Conservation (phyloP, 2,329 filamentous ascomycete genomes). For the Graphilbum ipis-grandicollis region DNA sequence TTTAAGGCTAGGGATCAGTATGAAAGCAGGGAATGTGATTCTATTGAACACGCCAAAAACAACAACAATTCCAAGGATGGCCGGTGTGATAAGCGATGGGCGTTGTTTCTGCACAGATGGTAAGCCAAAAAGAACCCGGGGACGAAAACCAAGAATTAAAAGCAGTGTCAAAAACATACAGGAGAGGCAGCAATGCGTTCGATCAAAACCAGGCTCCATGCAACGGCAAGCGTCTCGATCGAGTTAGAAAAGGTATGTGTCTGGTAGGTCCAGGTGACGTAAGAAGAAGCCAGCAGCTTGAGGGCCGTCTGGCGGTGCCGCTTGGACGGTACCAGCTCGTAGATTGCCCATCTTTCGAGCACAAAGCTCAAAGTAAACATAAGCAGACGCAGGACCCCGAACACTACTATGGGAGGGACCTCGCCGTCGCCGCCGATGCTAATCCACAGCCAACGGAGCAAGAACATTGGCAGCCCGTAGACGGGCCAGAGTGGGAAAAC, state of each 20-base stretch:
- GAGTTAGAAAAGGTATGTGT: conserved; percentile 98
- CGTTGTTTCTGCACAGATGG: conserved; percentile 34
- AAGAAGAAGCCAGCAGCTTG: conserved; percentile 80
- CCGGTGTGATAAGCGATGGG: conserved; percentile 58
- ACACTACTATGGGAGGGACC: conserved; percentile 70
- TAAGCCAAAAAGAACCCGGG: neutral
- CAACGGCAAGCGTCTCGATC: conserved; percentile 79
- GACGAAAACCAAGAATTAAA: conserved; percentile 10
- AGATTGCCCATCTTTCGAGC: conserved; percentile 90
- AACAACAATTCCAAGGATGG: conserved; percentile 61
- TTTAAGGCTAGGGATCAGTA: conserved; percentile 67
- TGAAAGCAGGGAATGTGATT: conserved; percentile 90
- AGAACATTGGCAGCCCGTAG: conserved; percentile 84
- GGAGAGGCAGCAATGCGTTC: conserved; percentile 66
- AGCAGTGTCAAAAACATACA: conserved; percentile 34
- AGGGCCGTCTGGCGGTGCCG: conserved; percentile 57
- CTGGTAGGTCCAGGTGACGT: conserved; percentile 98
- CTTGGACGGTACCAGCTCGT: conserved; percentile 70
- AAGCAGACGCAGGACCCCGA: conserved; percentile 71
- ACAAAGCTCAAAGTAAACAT: conserved; percentile 97
- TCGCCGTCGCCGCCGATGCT: conserved; percentile 62
- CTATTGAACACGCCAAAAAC: conserved; percentile 89
- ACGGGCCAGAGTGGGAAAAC: conserved; percentile 92
- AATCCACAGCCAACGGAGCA: conserved; percentile 83
- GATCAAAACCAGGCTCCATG: conserved; percentile 87